phyloP scores from a whole-genome alignment of 148 eudicot species.

The Vaccinium macrocarpon region DNA sequence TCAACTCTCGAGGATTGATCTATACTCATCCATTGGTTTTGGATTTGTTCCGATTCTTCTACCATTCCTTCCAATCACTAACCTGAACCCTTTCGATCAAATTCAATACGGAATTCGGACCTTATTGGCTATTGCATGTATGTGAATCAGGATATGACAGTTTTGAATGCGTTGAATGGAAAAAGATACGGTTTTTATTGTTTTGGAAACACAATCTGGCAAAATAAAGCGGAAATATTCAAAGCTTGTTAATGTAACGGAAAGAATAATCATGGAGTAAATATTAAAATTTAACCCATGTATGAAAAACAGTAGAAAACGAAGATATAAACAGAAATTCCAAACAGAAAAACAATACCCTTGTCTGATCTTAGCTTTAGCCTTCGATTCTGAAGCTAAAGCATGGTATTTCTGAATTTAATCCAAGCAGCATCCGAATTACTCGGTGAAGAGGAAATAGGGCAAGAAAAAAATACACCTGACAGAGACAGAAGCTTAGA shows the following conservation, averaged over 20 bases:
- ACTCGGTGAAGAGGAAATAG: conserved; percentile 20
- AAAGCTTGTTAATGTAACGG: not conserved
- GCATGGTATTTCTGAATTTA: not conserved
- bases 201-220: not conserved
- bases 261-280: not conserved
- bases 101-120: not conserved
- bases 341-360: not conserved
- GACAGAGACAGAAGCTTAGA: not conserved
- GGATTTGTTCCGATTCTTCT: conserved; percentile 32
- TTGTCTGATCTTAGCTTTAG: not conserved
- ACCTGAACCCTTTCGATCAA: not conserved
- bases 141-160: not conserved
- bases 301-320: not conserved
- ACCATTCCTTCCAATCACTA: conserved; percentile 21
- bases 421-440: conserved; percentile 5
- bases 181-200: not conserved
- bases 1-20: conserved; percentile 29
- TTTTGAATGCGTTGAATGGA: not conserved
- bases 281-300: not conserved
- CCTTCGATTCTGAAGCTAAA: not conserved
- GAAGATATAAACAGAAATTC: not conserved
- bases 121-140: not conserved
- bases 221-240: not conserved
- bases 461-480: not conserved
- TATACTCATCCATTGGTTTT: conserved; percentile 29